Base-by-base conservation (phyloP, 179 eudicot species). In the Drosera spatulata region DNA sequence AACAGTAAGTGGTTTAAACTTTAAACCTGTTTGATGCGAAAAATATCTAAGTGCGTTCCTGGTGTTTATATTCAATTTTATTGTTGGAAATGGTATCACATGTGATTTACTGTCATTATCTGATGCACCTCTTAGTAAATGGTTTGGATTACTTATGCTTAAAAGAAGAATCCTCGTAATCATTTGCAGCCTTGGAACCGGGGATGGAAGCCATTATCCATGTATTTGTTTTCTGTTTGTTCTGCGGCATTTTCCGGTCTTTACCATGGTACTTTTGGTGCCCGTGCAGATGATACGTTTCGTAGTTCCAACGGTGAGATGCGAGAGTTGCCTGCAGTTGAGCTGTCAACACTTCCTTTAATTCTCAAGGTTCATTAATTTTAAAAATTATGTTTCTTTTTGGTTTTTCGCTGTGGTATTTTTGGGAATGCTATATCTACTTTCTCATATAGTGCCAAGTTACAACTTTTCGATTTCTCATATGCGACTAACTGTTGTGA, bases 241-340 rank as follows among this genome's bases (percentile, higher is more conserved):
- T 10, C 5, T 50, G 11, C 5, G 13, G 53, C 4, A 3, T 11
- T 11, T 50, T 5, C 13, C 13, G 10, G 53, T 11, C 53, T 50
- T 50, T 11, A 7, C 50, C 11, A 8, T 46, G 50, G 33, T 22
- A 22, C 33, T 22, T 22, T 22, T 1, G 33, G 33, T 22, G 8
- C 8, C 13, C 13, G 3, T 75, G 77, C 91, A 86, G 99, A 75
- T 70, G 99, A 86, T 68, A 73, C 82, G 53, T 86, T 76, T 66
- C 85, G 77, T 65, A 77, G 72, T 74, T 70, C 76, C 73, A 85
- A 72, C 73, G 81, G 77, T 80, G 97, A 85, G 68, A 53, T 93
- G 61, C 77, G 84, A 77, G 97, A 94, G 78, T 79, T 94, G 67
- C 99, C 99, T 71, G 78, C 86, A 4, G 88, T 94, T 71, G 94